These are phyloP conservation scores for Melastoma candidum DNA, from an alignment of 441 rosid species.

Conservation along the genomic window DNA sequence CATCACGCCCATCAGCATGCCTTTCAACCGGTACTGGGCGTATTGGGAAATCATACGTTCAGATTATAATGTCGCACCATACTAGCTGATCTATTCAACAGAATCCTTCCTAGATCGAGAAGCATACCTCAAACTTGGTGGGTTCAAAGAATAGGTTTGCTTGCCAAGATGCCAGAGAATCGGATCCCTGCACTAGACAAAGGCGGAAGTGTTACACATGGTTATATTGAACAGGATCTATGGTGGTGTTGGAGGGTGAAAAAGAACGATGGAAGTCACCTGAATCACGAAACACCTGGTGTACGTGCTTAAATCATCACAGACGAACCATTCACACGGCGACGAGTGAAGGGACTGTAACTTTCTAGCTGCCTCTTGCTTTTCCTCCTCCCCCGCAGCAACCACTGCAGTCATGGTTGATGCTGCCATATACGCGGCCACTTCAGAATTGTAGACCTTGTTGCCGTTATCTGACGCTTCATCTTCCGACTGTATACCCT, in stretches of 20 bases:
- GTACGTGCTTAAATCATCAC: constrained; percentile 63
- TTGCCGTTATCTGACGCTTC: constrained; percentile 24
- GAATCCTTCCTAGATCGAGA: neutral
- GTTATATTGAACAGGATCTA: neutral
- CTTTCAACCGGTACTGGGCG: too few relatives aligned
- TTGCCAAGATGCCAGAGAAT: constrained; percentile 83
- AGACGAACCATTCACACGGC: constrained; percentile 89
- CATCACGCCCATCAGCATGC: too few relatives aligned
- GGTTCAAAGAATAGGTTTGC: constrained; percentile 89
- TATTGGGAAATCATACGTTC: too few relatives aligned
- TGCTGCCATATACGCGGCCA: constrained; percentile 70
- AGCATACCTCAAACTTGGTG: constrained; percentile 61
- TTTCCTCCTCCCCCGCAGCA: constrained; percentile 80
- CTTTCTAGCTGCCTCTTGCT: constrained; percentile 57
- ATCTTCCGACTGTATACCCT: constrained; percentile 10
- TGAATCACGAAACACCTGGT: constrained; percentile 81
- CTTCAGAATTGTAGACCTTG: constrained; percentile 50
- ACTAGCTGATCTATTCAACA: too few relatives aligned
- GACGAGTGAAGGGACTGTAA: constrained; percentile 75
- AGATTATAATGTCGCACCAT: too few relatives aligned
- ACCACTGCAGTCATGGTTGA: constrained; percentile 78
- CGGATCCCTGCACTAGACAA: constrained; percentile 56
- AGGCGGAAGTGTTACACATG: neutral
- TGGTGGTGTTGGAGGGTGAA: neutral
- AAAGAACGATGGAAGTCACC: constrained; percentile 23